Conservation (phyloP, 1,284 basidiomycete genomes). For the Marasmius tenuissimus region DNA sequence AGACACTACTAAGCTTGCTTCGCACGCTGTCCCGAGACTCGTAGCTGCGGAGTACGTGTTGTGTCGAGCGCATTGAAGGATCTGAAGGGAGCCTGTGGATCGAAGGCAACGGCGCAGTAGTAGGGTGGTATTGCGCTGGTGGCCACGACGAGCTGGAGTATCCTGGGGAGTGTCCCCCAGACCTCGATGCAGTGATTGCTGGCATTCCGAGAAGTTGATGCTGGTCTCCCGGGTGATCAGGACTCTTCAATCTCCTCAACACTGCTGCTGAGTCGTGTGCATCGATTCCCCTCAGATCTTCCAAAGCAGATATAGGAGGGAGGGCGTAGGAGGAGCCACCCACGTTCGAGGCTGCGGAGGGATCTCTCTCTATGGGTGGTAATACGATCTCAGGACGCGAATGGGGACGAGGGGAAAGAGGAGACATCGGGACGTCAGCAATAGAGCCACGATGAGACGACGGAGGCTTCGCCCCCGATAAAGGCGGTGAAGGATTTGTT, state of each 20-base stretch:
- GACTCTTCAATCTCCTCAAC: conserved; percentile 45
- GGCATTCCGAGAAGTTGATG: background rate
- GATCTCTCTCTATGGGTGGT: conserved; percentile 13
- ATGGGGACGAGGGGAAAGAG: conserved; percentile 4
- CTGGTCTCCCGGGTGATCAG: conserved; percentile 3
- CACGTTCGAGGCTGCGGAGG: conserved; percentile 13
- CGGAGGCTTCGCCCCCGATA: conserved; percentile 18
- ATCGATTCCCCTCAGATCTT: conserved; percentile 51
- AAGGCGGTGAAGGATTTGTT: background rate
- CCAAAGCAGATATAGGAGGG: conserved; percentile 68
- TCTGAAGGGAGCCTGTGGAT: conserved; percentile 1
- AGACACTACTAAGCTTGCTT: conserved; percentile 1
- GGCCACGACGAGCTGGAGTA: background rate
- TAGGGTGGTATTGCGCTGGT: background rate
- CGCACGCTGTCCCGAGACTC: background rate
- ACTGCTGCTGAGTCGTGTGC: conserved; percentile 63
- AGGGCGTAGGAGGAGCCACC: conserved; percentile 41
- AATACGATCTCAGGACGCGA: conserved; percentile 6
- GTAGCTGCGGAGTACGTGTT: background rate
- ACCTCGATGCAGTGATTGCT: background rate
- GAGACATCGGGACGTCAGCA: conserved; percentile 15
- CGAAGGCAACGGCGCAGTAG: background rate
- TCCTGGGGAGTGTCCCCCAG: background rate
- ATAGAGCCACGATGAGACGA: conserved; percentile 22
- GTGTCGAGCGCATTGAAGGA: conserved; percentile 1